Conservation (phyloP, 2,329 filamentous ascomycete genomes). For the Aspergillus ochraceus region DNA sequence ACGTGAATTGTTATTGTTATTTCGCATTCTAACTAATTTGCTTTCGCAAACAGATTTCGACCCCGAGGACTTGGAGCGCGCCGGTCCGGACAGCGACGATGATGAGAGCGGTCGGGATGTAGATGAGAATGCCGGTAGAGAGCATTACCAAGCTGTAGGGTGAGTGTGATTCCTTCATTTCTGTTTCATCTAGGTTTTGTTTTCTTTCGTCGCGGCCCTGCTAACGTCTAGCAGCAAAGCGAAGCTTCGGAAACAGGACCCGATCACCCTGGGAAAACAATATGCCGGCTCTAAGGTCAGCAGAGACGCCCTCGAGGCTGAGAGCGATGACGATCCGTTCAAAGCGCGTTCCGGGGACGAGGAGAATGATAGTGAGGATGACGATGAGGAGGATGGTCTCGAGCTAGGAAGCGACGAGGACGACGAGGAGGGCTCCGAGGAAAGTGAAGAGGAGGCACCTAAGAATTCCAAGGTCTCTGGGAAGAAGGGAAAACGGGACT, state of each 20-base stretch:
- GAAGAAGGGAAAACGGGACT: conserved; percentile 23
- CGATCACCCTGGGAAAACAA: conserved; percentile 69
- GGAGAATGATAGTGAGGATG: conserved; percentile 32
- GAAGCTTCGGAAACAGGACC: conserved; percentile 74
- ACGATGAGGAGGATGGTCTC: conserved; percentile 20
- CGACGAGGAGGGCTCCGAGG: conserved; percentile 23
- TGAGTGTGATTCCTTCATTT: conserved; percentile 35
- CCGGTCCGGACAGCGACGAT: conserved; percentile 56
- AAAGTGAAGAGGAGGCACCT: conserved; percentile 14
- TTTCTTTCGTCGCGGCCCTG: conserved; percentile 2
- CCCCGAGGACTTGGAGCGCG: conserved; percentile 67
- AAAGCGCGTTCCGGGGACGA: conserved; percentile 37
- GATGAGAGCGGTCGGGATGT: conserved; percentile 52
- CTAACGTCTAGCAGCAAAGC: conserved; percentile 61
- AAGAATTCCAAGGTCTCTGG: conserved; percentile 3
- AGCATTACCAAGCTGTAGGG: conserved; percentile 82
- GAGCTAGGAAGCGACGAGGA: conserved; percentile 23
- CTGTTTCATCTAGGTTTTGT: background rate
- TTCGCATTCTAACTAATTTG: conserved; percentile 1
- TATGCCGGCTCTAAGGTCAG: conserved; percentile 78
- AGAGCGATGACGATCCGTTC: conserved; percentile 52
- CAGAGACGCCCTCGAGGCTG: conserved; percentile 64
- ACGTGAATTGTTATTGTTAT: background rate
- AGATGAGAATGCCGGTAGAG: conserved; percentile 62
- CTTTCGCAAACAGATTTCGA: conserved; percentile 65